Evolutionary conservation across 2,329 filamentous ascomycete species (phyloP), one percentile per base, ranked within the genome.

Genomic region (Helicocarpus griseus): DNA sequence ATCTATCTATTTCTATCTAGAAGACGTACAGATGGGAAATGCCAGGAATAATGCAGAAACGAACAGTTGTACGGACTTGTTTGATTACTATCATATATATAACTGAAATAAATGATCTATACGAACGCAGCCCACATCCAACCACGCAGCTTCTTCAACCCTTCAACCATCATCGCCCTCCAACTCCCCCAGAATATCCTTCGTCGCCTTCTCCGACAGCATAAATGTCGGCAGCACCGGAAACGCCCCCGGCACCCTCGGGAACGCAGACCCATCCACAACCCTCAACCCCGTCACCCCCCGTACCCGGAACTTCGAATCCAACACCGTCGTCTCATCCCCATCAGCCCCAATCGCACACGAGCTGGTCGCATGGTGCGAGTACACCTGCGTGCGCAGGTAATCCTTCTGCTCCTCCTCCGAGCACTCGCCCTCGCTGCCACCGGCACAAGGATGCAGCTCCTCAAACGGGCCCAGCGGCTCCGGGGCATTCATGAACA

Each of bases 201-300:
- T 79, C 2, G 78, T 76, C 1, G 81, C 81, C 70, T 83, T 84
- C 69, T 84, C 80, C 1, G 72, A 73, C 4, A 79, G 68, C 63
- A 83, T 78, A 57, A 79, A 80, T 0, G 74, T 74, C 0, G 78
- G 72, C 0, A 76, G 61, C 3, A 73, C 70, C 24, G 75, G 71
- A 57, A 77, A 80, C 49, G 69, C 75, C 55, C 79, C 79, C 1
- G 78, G 78, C 50, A 77, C 79, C 50, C 70, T 69, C 1, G 79
- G 77, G 53, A 78, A 84, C 0, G 77, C 71, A 22, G 73, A 77
- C 0, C 79, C 81, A 66, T 85, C 81, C 0, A 85, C 81, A 2
- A 84, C 81, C 26, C 81, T 69, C 47, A 85, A 61, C 0, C 76
- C 75, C 0, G 70, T 63, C 0, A 80, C 74, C 0, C 79, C 79